Evolutionary conservation across 2,329 filamentous ascomycete genomes (phyloP), one percentile per base, ranked within the genome.

Genomic region (Colletotrichum godetiae): DNA sequence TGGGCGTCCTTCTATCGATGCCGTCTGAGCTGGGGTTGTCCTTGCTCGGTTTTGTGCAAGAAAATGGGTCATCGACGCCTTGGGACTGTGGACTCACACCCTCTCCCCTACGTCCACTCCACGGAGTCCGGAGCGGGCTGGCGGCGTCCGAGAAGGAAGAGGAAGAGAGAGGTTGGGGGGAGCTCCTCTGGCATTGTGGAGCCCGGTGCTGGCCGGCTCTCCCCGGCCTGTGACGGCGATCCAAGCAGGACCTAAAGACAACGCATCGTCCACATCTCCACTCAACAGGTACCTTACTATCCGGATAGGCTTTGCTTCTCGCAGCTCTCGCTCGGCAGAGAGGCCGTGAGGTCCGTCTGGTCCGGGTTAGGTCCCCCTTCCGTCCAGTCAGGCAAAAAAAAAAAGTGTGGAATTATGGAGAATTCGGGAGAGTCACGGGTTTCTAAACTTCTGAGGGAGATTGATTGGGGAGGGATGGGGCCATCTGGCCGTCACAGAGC

Each of bases 211-310:
- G 24, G 66, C 70, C 70, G 70, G 70, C 70, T 56, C 66, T 70
- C 66, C 70, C 70, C 70, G 70, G 60, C 35, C 66, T 70, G 46
- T 37, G 59, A 60, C 70, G 70, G 69, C 59, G 67, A 60, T 69
- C 66, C 60, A 70, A 65, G 67, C 42, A 49, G 42, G 5, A 49
- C 42, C 42, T 49, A 19, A 49, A 52, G 33, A 73, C 66, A 73
- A 46, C 60, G 70, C 67, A 73, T 73, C 55, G 60, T 42, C 22
- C 37, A 42, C 12, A 19, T 42, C 37, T 42, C 37, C 37, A 42
- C 37, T 42, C 5, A 15, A 42, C 13, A 19, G 37, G 15, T 42
- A 42, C 37, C 37, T 42, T 42, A 15, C n/a, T n/a, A n/a, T n/a
- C n/a, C 15, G 24, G 57, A 46, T 64, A 52, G 49, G 37, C 62